phyloP scores from a whole-genome alignment of 2,329 filamentous ascomycete genomes.

The Hymenoscyphus fraxineus region DNA sequence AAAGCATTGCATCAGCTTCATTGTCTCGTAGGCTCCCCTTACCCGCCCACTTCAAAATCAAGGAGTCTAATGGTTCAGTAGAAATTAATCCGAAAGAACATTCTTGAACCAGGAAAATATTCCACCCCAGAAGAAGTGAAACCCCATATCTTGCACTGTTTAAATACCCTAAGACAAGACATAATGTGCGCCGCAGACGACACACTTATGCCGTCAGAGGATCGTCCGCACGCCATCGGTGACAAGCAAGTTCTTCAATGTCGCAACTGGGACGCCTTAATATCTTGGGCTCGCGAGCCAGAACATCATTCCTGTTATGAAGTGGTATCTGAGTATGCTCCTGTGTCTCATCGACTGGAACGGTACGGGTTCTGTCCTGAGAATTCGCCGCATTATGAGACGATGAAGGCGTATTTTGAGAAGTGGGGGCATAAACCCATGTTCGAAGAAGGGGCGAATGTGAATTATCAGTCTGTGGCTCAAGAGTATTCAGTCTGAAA shows the following conservation, averaged over 20 bases:
- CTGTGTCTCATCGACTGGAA: neutral
- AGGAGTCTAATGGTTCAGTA: neutral
- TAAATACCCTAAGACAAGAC: neutral
- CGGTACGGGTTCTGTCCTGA: neutral
- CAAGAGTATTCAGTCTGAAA: too few relatives aligned
- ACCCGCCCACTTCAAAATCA: neutral
- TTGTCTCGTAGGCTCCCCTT: neutral
- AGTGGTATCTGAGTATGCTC: neutral
- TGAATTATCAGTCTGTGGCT: neutral
- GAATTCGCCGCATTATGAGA: neutral
- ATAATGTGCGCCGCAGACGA: neutral
- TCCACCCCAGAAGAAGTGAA: neutral
- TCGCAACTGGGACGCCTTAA: neutral
- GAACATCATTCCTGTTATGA: neutral
- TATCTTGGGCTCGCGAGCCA: neutral
- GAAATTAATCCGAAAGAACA: neutral
- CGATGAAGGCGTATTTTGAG: slow-evolving; percentile 1
- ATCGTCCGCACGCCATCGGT: neutral
- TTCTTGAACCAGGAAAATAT: neutral
- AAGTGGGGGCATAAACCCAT: neutral
- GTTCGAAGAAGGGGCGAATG: neutral
- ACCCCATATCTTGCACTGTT: neutral
- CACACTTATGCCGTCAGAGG: neutral
- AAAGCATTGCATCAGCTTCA: slow-evolving; percentile 2
- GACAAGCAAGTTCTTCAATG: slow-evolving; percentile 1